Base-by-base conservation (phyloP, 441 rosid species). In the Iberis amara region DNA sequence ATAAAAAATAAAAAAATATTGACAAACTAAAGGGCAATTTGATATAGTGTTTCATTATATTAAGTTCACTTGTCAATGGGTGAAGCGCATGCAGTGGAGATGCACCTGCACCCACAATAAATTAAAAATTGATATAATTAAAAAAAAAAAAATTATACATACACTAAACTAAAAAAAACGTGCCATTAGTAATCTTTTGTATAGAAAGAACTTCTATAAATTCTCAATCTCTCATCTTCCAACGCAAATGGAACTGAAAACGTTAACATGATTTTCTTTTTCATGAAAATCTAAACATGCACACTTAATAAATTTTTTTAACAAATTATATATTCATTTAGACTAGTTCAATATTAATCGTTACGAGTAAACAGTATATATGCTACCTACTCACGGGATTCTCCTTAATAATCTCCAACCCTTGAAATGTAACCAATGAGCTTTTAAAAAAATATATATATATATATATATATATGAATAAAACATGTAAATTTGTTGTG, bases 211-310 rank as follows among this genome's bases (percentile, higher is more conserved):
- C n/a, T n/a, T n/a, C n/a, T 2, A 23, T 5, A 43, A 12, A 44
- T 50, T 44, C 24, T 66, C 50, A 39, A 39, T 42, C 4, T 39
- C 65, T 26, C 33, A 39, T 26, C 6, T 39, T 45, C 60, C 52
- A 49, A 47, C 26, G 31, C 24, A 33, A 4, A 55, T n/a, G 39
- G 61, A 41, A 33, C 47, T 8, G 33, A 48, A 55, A 41, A 23
- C 14, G 11, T 24, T 55, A 50, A 14, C 6, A 40, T 2, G 0
- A 26, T 56, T 56, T 24, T 35, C 2, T 24, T 65, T 45, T 11
- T 39, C 32, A 13, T 6, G 39, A 31, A 65, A 65, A 44, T 64
- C 14, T 52, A 6, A 8, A 24, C 69, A 65, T 65, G 63, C 53
- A 56, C 10, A 36, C 14, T n/a, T n/a, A n/a, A n/a, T n/a, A n/a